Conservation (phyloP, 768 basidiomycete genomes). For the Termitomyces sp. region DNA sequence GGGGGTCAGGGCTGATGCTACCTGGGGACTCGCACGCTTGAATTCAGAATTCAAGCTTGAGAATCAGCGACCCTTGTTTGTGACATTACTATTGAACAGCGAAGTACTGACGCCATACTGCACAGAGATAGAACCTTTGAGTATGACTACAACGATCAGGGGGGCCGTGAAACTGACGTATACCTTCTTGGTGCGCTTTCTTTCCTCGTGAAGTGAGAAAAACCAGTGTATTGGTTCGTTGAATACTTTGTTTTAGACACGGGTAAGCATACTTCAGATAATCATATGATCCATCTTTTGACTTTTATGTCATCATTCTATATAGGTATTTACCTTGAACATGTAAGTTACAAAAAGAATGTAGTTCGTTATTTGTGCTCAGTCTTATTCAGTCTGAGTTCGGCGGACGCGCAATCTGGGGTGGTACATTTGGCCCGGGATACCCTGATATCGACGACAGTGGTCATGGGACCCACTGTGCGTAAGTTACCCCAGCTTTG, state of each 20-base stretch:
- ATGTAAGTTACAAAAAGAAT: not conserved
- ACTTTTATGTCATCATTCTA: too few relatives aligned
- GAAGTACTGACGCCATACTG: not conserved
- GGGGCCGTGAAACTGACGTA: not conserved
- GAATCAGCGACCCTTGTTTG: not conserved
- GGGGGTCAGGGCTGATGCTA: not conserved
- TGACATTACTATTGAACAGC: too few relatives aligned
- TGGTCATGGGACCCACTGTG: too few relatives aligned
- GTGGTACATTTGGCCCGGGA: not conserved
- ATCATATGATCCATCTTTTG: too few relatives aligned
- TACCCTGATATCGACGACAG: not conserved
- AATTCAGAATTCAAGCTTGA: not conserved
- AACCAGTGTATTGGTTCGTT: too few relatives aligned
- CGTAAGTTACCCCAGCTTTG: too few relatives aligned
- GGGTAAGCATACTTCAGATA: not conserved
- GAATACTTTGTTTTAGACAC: not conserved
- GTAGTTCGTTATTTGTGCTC: not conserved
- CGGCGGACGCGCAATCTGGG: not conserved
- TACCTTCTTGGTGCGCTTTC: not conserved
- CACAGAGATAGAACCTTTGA: not conserved
- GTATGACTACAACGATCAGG: not conserved
- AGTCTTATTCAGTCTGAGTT: not conserved
- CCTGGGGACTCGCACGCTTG: not conserved
- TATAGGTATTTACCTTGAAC: not conserved
- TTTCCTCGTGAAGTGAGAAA: not conserved